A percentile compares a stretch with the other conserved stretches of the same genome.
phyloP scores from a whole-genome alignment of 1,284 basidiomycete genomes.

The Fistulinella staudtii region DNA sequence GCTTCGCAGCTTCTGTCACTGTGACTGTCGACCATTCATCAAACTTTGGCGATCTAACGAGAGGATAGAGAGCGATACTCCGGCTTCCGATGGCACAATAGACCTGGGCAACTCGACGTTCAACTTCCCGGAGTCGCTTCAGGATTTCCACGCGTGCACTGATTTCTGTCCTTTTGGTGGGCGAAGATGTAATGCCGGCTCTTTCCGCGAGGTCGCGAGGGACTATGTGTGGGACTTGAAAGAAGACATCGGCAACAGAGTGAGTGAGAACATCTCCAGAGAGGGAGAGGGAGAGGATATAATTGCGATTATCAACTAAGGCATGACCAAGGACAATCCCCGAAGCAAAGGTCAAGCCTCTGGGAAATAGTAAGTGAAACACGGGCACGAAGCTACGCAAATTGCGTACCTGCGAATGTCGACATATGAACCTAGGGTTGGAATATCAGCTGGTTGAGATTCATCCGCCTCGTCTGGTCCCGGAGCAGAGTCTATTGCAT shows the following conservation, averaged over 20 bases:
- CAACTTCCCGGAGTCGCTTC: constrained; percentile 48
- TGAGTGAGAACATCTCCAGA: constrained; percentile 52
- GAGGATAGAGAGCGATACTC: constrained; percentile 41
- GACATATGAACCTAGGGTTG: constrained; percentile 49
- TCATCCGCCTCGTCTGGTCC: constrained; percentile 19
- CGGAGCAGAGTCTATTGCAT: constrained; percentile 7
- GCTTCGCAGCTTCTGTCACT: constrained; percentile 44
- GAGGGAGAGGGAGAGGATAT: constrained; percentile 41
- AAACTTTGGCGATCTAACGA: constrained; percentile 43
- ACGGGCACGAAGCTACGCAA: not conserved
- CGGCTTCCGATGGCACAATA: constrained; percentile 34
- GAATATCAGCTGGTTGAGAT: constrained; percentile 11
- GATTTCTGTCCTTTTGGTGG: constrained; percentile 35
- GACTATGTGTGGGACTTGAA: constrained; percentile 53
- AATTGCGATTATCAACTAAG: constrained; percentile 33
- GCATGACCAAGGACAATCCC: constrained; percentile 48
- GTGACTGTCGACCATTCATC: constrained; percentile 52
- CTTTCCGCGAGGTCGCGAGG: constrained; percentile 43
- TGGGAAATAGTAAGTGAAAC: constrained; percentile 26
- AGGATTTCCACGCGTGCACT: constrained; percentile 59
- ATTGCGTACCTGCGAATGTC: constrained; percentile 54
- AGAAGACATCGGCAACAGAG: constrained; percentile 49
- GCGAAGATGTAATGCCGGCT: constrained; percentile 41
- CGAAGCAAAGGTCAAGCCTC: constrained; percentile 40
- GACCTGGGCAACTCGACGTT: constrained; percentile 41